Percentiles rank a stretch among this genome's conserved stretches.
phyloP scores from a whole-genome alignment of 2,329 filamentous ascomycete genomes.

The Ophiosphaerella herpotricha region DNA sequence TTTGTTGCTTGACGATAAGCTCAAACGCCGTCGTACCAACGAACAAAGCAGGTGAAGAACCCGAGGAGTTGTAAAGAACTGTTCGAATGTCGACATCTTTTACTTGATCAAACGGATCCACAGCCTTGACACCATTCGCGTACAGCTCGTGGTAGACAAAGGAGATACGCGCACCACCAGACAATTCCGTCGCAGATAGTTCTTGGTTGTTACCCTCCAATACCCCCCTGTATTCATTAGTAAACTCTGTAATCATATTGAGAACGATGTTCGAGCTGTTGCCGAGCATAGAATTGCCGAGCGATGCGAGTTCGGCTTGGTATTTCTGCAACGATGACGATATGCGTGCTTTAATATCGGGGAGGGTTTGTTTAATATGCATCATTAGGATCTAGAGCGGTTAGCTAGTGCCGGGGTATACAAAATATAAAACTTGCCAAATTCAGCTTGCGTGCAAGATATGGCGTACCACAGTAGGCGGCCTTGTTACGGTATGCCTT shows the following conservation, averaged over 20 bases:
- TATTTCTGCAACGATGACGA: slow-evolving; percentile 95
- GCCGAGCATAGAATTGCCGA: slow-evolving; percentile 93
- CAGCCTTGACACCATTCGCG: slow-evolving; percentile 93
- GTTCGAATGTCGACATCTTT: slow-evolving; percentile 98
- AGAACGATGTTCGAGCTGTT: slow-evolving; percentile 96
- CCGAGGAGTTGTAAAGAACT: slow-evolving; percentile 98
- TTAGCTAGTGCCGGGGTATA: slow-evolving; percentile 26
- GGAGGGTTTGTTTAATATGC: slow-evolving; percentile 99
- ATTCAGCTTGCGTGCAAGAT: slow-evolving; percentile 94
- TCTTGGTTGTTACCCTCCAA: slow-evolving; percentile 97
- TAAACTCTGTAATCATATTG: slow-evolving; percentile 99
- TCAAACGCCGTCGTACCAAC: slow-evolving; percentile 98
- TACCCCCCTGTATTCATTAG: slow-evolving; percentile 95
- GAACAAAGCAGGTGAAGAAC: slow-evolving; percentile 93
- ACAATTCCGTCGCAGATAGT: slow-evolving; percentile 90
- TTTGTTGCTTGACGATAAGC: slow-evolving; percentile 97
- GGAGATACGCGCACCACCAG: slow-evolving; percentile 95
- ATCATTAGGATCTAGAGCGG: slow-evolving; percentile 85
- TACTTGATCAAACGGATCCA: slow-evolving; percentile 96
- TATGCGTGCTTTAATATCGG: slow-evolving; percentile 97
- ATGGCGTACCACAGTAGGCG: slow-evolving; percentile 96
- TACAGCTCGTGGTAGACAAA: slow-evolving; percentile 99
- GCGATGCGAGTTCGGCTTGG: slow-evolving; percentile 73
- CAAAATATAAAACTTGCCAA: slow-evolving; percentile 57
- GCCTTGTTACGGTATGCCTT: slow-evolving; percentile 99